phyloP scores from a whole-genome alignment of 2,329 filamentous ascomycete species.

The Claviceps spartinae region DNA sequence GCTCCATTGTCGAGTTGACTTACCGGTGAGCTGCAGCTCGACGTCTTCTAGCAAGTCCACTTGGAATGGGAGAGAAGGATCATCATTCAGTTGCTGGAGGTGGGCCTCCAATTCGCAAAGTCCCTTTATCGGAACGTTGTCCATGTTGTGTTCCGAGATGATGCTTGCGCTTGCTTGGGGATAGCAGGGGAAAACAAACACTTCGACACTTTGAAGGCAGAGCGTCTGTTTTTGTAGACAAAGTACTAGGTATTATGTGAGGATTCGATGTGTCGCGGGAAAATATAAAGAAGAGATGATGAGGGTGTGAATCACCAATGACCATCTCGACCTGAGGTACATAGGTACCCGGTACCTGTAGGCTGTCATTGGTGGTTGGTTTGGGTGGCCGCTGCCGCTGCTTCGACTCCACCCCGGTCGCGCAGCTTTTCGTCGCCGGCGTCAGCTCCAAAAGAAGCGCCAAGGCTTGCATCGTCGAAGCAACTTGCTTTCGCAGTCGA shows the following conservation, averaged over 20 bases:
- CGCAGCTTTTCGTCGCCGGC: background rate
- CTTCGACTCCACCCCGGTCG: background rate
- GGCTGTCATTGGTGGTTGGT: no score
- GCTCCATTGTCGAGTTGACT: background rate
- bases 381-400: no score
- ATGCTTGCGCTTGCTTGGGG: conserved; percentile 16
- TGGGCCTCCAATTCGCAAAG: conserved; percentile 41
- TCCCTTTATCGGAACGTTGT: conserved; percentile 33
- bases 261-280: background rate
- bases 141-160: conserved; percentile 26
- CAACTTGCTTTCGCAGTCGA: background rate
- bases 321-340: background rate
- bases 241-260: background rate
- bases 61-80: conserved; percentile 28
- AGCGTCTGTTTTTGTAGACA: background rate
- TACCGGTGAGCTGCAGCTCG: conserved; percentile 44
- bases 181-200: background rate
- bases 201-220: background rate
- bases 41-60: conserved; percentile 44
- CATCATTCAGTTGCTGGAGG: conserved; percentile 33
- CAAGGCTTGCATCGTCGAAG: background rate
- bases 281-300: background rate
- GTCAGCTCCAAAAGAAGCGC: background rate
- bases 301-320: background rate
- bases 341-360: no score